Evolutionary conservation across 1,284 basidiomycete genomes (phyloP).

Genomic region (Grifola frondosa): DNA sequence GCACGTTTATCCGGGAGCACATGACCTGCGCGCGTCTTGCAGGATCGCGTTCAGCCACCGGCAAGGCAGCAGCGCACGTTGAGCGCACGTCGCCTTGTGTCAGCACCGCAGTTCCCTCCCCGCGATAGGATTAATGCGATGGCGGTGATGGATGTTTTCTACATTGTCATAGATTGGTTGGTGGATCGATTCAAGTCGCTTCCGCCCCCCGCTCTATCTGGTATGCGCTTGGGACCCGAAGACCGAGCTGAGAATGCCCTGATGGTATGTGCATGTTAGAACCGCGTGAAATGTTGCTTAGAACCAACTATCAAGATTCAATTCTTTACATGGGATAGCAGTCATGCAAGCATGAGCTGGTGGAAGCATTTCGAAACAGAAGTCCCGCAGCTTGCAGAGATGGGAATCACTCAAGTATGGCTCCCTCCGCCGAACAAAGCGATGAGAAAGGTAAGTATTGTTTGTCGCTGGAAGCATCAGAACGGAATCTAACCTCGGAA

Average conservation of each 20-base stretch:
- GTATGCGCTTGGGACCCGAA: conserved; percentile 59
- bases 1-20: too few species aligned
- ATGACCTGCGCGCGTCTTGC: conserved; percentile 17
- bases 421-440: conserved; percentile 78
- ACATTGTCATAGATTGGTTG: conserved; percentile 24
- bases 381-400: conserved; percentile 63
- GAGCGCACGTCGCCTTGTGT: neutral
- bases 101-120: conserved; percentile 1
- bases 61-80: conserved; percentile 5
- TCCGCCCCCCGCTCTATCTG: conserved; percentile 44
- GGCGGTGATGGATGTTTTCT: conserved; percentile 13
- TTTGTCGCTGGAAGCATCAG: too few species aligned
- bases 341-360: conserved; percentile 63
- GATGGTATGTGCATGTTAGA: conserved; percentile 49
- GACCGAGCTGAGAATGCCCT: conserved; percentile 49
- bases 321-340: conserved; percentile 81
- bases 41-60: conserved; percentile 12
- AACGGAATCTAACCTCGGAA: too few species aligned
- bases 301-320: conserved; percentile 54
- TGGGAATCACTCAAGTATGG: conserved; percentile 88
- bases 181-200: conserved; percentile 21
- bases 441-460: conserved; percentile 53
- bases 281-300: neutral
- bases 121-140: conserved; percentile 5
- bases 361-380: conserved; percentile 82